Evolutionary conservation across 176 grass and related monocot species (phyloP), one percentile per base, ranked within the genome.

Genomic region (Raddia guianensis): DNA sequence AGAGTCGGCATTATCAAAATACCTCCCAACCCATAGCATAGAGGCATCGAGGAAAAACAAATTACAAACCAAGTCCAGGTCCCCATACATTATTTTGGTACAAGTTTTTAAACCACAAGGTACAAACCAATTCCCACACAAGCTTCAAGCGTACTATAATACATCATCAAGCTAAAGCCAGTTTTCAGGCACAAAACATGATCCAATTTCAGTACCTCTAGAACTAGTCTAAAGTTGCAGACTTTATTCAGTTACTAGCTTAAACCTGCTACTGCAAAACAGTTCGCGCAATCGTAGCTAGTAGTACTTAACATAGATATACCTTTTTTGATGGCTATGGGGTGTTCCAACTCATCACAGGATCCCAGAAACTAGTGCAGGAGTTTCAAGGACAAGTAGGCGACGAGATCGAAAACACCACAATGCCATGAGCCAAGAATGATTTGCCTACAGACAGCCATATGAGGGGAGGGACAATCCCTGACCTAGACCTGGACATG

Each of bases 341-440:
- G 75, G 59, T 40, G 65, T 52, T 81, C 67, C 77, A 7, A 55
- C 79, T 66, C 77, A 51, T n/a, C 72, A 51, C 71, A 51, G 10
- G 56, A 57, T 85, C 82, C 82, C 49, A 74, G 57, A 89, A 66
- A 89, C 61, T 2, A 35, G 63, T 0, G 67, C 66, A 64, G 12
- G 34, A 33, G 76, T 80, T 80, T 32, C 70, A 0, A 55, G 78
- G 72, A 85, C 13, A 76, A 3, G 67, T 66, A 89, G 82, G 77
- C 15, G 14, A 45, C 8, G 73, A 83, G 76, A 40, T 3, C 2
- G 47, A 69, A 45, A 69, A 20, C 75, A 66, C 79, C 63, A 77
- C 72, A 63, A 68, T 61, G 48, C 81, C 63, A 78, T 67, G 1
- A 99, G 96, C 96, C 96, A 99, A 99, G 96, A 93, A 99, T 99